These are phyloP conservation scores for Rhynchosporium secalis DNA, from an alignment of 2,329 filamentous ascomycete genomes.

Conservation along the genomic window DNA sequence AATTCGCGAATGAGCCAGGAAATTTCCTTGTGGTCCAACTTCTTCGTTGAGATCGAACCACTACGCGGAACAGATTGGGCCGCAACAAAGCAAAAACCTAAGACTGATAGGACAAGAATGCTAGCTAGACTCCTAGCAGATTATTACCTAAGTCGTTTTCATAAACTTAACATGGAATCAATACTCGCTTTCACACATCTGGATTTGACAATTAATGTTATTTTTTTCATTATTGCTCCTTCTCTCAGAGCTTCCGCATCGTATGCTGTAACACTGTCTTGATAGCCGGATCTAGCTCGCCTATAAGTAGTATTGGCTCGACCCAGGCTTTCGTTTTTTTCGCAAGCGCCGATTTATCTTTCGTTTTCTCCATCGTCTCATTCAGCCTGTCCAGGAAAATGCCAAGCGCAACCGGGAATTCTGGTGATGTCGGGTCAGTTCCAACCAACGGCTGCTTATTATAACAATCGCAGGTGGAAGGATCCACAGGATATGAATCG, in stretches of 20 bases:
- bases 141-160: neutral
- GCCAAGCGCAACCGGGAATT: constrained; percentile 72
- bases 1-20: too few species aligned
- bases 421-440: constrained; percentile 60
- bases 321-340: constrained; percentile 56
- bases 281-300: constrained; percentile 57
- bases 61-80: neutral
- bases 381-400: constrained; percentile 64
- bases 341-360: constrained; percentile 48
- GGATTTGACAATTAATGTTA: neutral
- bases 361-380: constrained; percentile 46
- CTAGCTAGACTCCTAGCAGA: neutral
- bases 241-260: constrained; percentile 30
- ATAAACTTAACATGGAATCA: too few species aligned
- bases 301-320: constrained; percentile 49
- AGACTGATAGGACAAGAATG: neutral
- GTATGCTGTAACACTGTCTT: constrained; percentile 55
- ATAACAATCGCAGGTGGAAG: constrained; percentile 68
- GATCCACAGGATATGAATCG: constrained; percentile 57
- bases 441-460: constrained; percentile 71
- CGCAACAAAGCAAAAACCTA: neutral
- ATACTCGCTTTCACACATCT: neutral
- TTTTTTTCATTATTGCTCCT: neutral
- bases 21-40: too few species aligned
- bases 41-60: too few species aligned